A percentile compares a stretch with the other conserved stretches of the same genome.
Evolutionary conservation across 1,284 basidiomycete species (phyloP).

Genomic region (Termitomyces sp.): DNA sequence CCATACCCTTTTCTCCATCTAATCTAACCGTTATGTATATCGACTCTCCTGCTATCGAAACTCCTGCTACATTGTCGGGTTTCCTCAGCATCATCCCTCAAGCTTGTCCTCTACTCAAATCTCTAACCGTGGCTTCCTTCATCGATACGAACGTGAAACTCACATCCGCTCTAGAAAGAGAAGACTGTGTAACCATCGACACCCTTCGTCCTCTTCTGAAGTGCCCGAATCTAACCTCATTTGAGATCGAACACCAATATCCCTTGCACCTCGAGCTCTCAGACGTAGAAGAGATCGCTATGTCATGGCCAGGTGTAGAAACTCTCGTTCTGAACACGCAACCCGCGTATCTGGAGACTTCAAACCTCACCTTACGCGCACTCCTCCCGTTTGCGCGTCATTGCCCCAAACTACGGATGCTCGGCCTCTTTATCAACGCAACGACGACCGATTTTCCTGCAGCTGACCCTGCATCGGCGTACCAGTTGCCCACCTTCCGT

Average conservation of each 20-base stretch:
- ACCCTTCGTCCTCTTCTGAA: constrained; percentile 46
- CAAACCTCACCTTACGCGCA: constrained; percentile 44
- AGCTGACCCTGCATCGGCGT: constrained; percentile 2
- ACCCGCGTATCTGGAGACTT: constrained; percentile 36
- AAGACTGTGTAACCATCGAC: constrained; percentile 38
- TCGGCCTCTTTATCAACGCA: constrained; percentile 51
- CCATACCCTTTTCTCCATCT: constrained; percentile 38
- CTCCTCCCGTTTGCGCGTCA: constrained; percentile 49
- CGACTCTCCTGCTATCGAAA: constrained; percentile 40
- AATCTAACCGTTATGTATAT: constrained; percentile 49
- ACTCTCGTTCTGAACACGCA: constrained; percentile 46
- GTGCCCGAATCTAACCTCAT: constrained; percentile 38
- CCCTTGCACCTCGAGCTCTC: constrained; percentile 43
- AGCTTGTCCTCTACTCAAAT: constrained; percentile 41
- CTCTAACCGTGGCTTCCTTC: constrained; percentile 36
- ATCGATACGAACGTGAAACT: constrained; percentile 16
- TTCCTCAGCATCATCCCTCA: constrained; percentile 42
- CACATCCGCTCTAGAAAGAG: constrained; percentile 15
- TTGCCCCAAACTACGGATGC: constrained; percentile 44
- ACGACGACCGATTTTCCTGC: constrained; percentile 21
- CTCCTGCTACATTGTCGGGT: constrained; percentile 34
- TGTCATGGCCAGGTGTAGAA: constrained; percentile 45
- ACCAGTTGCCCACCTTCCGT: constrained; percentile 30
- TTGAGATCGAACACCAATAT: constrained; percentile 50
- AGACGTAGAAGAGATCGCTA: constrained; percentile 47